Evolutionary conservation across 768 basidiomycete species (phyloP), one percentile per base, ranked within the genome.

Genomic region (Chalciporus pseudorubinellus): DNA sequence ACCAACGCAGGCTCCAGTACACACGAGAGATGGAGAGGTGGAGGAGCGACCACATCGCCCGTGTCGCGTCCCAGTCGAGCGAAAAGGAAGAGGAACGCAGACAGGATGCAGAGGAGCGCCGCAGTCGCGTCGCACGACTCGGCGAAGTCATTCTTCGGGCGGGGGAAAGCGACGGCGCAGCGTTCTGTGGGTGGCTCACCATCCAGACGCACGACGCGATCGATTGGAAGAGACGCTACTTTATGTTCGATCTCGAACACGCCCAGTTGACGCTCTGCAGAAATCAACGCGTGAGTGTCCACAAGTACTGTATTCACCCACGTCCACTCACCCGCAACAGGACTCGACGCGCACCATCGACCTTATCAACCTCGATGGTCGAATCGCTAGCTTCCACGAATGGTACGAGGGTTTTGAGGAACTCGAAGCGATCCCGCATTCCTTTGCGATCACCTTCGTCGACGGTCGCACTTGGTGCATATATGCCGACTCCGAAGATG

Each of bases 321-420:
- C 55, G 53, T 44, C 13, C 28, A 40, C 48, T 60, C 40, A 57
- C 39, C 13, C 4, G 6, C 19, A 18, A 14, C 44, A 73, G 73
- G 73, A 72, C 24, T 60, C 60, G 4, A 51, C 52, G 0, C 56
- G 50, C 24, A 55, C 68, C 2, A 24, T 70, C 3, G 67, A 71
- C 24, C 47, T 75, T 39, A 46, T 83, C n/a, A 65, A 76, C 33
- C 64, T 87, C 38, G 71, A 74, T 5, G 78, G 77, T 9, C 68
- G 72, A 9, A 60, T 84, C 14, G 68, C 65, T 40, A 77, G 68
- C 9, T 55, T 85, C 46, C 73, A 74, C 51, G 85, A 87, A 58
- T 84, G 83, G 79, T 73, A 79, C 49, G 81, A 87, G 49, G 85
- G 85, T 6, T 84, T 80, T 51, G 85, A 87, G 50, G 82, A 85